Evolutionary conservation across 2,329 filamentous ascomycete genomes (phyloP).

Genomic region (Fusarium sp.): DNA sequence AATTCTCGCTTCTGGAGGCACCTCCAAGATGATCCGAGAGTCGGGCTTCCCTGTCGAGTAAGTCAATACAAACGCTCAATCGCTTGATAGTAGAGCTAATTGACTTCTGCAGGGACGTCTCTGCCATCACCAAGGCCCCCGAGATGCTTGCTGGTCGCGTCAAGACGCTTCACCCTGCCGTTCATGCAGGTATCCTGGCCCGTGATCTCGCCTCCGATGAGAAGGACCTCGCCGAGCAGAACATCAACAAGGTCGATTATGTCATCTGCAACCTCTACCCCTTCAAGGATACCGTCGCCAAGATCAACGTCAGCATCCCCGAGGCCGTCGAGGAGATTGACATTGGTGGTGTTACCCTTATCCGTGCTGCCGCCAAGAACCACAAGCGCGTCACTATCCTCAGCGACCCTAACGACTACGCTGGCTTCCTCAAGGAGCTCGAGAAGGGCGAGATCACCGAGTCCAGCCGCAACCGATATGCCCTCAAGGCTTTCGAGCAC

Average conservation of each 20-base stretch:
- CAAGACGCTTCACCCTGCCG: constrained; percentile 97
- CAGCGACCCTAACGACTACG: constrained; percentile 92
- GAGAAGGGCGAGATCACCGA: constrained; percentile 88
- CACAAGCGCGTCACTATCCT: constrained; percentile 95
- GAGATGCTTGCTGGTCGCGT: constrained; percentile 90
- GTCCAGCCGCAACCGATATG: constrained; percentile 86
- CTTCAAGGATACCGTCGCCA: constrained; percentile 97
- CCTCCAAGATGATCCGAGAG: constrained; percentile 95
- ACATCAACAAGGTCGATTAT: constrained; percentile 94
- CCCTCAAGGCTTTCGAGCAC: constrained; percentile 98
- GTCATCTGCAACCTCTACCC: constrained; percentile 99
- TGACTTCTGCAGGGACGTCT: constrained; percentile 78
- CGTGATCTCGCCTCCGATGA: constrained; percentile 95
- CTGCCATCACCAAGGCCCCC: constrained; percentile 94
- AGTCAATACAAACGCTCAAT: constrained; percentile 49
- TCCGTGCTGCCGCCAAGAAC: constrained; percentile 98
- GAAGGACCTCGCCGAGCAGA: constrained; percentile 94
- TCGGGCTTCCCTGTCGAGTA: constrained; percentile 96
- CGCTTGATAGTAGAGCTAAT: constrained; percentile 13
- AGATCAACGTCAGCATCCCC: constrained; percentile 95
- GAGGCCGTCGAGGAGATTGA: constrained; percentile 99
- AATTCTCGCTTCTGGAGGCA: constrained; percentile 94
- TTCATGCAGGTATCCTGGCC: constrained; percentile 90
- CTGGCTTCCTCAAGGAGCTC: constrained; percentile 91
- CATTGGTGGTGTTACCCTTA: constrained; percentile 95